Conservation (phyloP, 2,329 filamentous ascomycete genomes). For the Hypoxylon sp. region DNA sequence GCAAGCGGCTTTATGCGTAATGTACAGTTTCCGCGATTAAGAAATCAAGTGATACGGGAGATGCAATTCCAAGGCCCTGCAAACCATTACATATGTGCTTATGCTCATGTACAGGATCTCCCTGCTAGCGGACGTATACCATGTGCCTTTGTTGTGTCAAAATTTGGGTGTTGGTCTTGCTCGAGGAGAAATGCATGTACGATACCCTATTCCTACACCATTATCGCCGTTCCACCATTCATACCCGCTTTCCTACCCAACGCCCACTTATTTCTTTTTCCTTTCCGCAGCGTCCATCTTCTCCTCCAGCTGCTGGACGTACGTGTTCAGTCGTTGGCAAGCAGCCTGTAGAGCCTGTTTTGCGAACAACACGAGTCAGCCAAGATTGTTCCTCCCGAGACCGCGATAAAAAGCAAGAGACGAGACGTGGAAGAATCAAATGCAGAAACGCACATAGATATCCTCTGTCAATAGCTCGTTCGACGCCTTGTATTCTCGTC, state of each 20-base stretch:
- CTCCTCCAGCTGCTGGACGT: slow-evolving; percentile 84
- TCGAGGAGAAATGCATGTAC: slow-evolving; percentile 17
- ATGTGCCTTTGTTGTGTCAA: slow-evolving; percentile 23
- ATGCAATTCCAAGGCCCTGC: slow-evolving; percentile 10
- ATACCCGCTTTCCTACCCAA: not conserved
- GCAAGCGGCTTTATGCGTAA: slow-evolving; percentile 6
- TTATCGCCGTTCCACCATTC: slow-evolving; percentile 15
- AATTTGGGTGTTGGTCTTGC: slow-evolving; percentile 17
- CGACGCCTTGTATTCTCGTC: slow-evolving; percentile 88
- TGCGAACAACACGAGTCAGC: slow-evolving; percentile 39
- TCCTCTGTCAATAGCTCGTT: slow-evolving; percentile 96
- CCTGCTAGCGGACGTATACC: slow-evolving; percentile 29
- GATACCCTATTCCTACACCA: slow-evolving; percentile 35
- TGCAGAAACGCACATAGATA: slow-evolving; percentile 83
- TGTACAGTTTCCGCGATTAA: not conserved
- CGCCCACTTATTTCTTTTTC: slow-evolving; percentile 72
- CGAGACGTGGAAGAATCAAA: slow-evolving; percentile 52
- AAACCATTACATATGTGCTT: slow-evolving; percentile 22
- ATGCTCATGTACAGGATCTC: slow-evolving; percentile 36
- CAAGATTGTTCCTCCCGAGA: slow-evolving; percentile 28
- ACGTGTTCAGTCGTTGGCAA: slow-evolving; percentile 86
- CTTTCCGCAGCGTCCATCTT: slow-evolving; percentile 75
- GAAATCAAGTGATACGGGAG: slow-evolving; percentile 9
- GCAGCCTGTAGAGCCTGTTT: slow-evolving; percentile 85
- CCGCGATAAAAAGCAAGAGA: slow-evolving; percentile 27